Conservation (phyloP, 805 yeast species). For the Nakazawaea populi region DNA sequence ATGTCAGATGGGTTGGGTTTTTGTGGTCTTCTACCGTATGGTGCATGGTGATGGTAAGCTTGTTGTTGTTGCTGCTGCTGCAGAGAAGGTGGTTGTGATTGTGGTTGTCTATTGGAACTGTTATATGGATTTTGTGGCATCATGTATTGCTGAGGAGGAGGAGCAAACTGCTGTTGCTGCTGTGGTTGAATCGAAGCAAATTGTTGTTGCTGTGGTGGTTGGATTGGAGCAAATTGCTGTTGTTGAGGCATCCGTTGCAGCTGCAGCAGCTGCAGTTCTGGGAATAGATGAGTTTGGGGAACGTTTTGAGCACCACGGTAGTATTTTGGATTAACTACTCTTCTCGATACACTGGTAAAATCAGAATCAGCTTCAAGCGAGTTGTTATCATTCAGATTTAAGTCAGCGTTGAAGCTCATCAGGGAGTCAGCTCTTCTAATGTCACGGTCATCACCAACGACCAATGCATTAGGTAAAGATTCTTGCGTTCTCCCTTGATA, state of each 20-base stretch:
- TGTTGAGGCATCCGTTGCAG: conserved; percentile 8
- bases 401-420: conserved; percentile 5
- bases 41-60: conserved; percentile 10
- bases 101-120: conserved; percentile 15
- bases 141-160: conserved; percentile 11
- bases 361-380: conserved; percentile 43
- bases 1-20: conserved; percentile 32
- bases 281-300: not conserved
- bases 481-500: conserved; percentile 1
- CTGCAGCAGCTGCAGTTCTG: not conserved
- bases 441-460: conserved; percentile 12
- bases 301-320: conserved; percentile 25
- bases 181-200: conserved; percentile 16
- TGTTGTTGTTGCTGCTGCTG: not conserved
- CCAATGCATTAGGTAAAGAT: not conserved
- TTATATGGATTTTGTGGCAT: conserved; percentile 16
- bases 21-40: conserved; percentile 6
- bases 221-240: not conserved
- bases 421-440: conserved; percentile 4
- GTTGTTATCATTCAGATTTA: conserved; percentile 18
- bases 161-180: conserved; percentile 11
- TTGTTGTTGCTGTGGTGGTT: conserved; percentile 16
- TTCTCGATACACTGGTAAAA: conserved; percentile 74
- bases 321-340: conserved; percentile 62
- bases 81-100: conserved; percentile 16